Base-by-base conservation (phyloP, 306 rosid species). In the Myrica gale region DNA sequence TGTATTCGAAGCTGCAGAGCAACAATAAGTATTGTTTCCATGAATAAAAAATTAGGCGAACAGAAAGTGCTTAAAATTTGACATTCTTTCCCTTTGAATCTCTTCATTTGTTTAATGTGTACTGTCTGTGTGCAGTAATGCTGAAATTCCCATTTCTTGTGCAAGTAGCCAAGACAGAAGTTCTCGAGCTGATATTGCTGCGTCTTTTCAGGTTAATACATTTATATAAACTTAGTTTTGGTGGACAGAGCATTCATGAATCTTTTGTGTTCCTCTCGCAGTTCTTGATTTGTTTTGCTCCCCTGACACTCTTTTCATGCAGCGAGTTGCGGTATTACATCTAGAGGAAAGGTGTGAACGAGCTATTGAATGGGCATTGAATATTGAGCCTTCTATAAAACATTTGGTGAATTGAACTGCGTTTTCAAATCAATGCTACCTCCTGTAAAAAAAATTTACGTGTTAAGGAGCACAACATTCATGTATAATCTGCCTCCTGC, bases 261-360 rank as follows among this genome's bases (percentile, higher is more conserved):
- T 62, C 4, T 42, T 32, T 12, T n/a, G 46, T 53, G 72, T 50
- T 75, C 68, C 23, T 79, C 69, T 65, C 42, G 5, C 75, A 20
- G 75, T 44, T 74, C 54, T 76, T 32, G 78, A 19, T 75, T 74
- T n/a, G 46, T 41, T 9, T 54, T 62, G 1, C 53, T 19, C 48
- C 32, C 26, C 71, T 15, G 44, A 65, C 5, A 12, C 15, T 74
- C 71, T 60, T 81, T 80, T 48, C 41, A 68, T 82, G 79, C 89
- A 92, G 97, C 88, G 96, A 81, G 81, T 88, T 72, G 98, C 98
- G 20, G 97, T 95, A 57, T 82, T 88, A 77, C 97, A 95, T 89
- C 92, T 95, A 11, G 97, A 95, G 87, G 98, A 95, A 84, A 92
- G 93, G 80, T 90, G 97, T 42, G 92, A 89, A 72, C 90, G 97